Evolutionary conservation across 2,329 filamentous ascomycete species (phyloP).

Genomic region (Paraphaeosphaeria sporulosa): DNA sequence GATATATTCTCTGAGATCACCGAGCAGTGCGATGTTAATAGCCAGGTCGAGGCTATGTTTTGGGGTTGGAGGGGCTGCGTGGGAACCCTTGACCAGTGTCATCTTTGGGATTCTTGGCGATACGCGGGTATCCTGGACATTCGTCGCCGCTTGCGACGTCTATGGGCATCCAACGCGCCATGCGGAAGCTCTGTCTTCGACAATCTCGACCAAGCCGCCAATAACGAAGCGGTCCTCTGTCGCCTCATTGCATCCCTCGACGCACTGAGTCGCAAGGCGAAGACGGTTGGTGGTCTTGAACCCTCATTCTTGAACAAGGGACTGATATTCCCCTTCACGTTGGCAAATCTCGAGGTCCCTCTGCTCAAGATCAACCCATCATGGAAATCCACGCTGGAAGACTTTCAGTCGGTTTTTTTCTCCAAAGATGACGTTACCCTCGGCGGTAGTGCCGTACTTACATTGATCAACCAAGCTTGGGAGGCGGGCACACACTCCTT

Average conservation of each 20-base stretch:
- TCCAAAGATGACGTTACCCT: not conserved
- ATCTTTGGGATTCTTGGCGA: not conserved
- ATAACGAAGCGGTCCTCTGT: not conserved
- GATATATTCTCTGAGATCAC: not conserved
- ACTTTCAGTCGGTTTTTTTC: not conserved
- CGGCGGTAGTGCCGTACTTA: not conserved
- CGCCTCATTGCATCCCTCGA: not conserved
- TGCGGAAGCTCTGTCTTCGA: not conserved
- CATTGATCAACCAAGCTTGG: not conserved
- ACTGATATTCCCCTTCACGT: not conserved
- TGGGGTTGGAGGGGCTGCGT: not conserved
- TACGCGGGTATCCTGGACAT: not conserved
- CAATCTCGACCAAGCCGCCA: not conserved
- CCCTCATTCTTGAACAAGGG: not conserved
- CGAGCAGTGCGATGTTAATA: not conserved
- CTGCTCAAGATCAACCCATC: not conserved
- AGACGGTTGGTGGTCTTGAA: not conserved
- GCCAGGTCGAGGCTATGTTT: not conserved
- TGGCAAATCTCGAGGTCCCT: not conserved
- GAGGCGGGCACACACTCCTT: not conserved
- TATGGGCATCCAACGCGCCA: not conserved
- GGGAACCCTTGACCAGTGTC: not conserved
- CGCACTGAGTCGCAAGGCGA: not conserved
- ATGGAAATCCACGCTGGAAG: not conserved
- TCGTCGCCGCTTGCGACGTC: not conserved